Evolutionary conservation across 257 asterid species (phyloP), one percentile per base, ranked within the genome.

Genomic region (Nicotiana sylvestris): DNA sequence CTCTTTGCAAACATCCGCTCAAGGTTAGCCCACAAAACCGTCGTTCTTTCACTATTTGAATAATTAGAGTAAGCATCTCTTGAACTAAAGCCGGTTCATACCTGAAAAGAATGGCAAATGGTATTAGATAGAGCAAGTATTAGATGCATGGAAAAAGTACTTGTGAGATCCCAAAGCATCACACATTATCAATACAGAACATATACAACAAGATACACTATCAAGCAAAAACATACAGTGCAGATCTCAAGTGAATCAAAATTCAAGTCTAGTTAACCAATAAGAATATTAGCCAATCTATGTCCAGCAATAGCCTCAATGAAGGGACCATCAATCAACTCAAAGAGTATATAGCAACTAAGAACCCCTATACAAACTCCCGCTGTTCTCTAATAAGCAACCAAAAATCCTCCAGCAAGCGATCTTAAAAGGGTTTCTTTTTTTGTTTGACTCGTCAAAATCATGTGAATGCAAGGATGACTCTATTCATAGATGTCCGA

Each of bases 21-120:
- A 89, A 87, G 56, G 93, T 89, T 84, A 93, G 87, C 89, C 99
- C 99, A 88, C 97, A 94, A 86, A 92, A 92, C 81, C 98, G 88
- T 76, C 99, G 87, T 88, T 94, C 99, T 89, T 92, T 93, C 78
- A 96, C 92, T 83, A 94, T 90, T 89, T 94, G 98, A 83, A 94
- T 90, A 65, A 96, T 88, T 72, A 96, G 98, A 49, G 94, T 88
- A 70, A 96, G 94, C 99, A 96, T 94, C 78, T 94, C 99, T 66
- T 92, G 88, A 81, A 94, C 92, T 81, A 93, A 88, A 86, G 88
- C 77, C 6, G 99, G 88, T 86, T 96, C 98, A 69, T 91, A 89
- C 95, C 99, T 96, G 93, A 60, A 16, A 29, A 76, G 9, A 76
- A 49, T 51, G 43, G 15, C 35, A 30, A 39, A 72, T 46, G 33